A percentile compares a stretch with the other conserved stretches of the same genome.
Conservation (phyloP, 2,329 filamentous ascomycete species). For the Penicillium hordei region DNA sequence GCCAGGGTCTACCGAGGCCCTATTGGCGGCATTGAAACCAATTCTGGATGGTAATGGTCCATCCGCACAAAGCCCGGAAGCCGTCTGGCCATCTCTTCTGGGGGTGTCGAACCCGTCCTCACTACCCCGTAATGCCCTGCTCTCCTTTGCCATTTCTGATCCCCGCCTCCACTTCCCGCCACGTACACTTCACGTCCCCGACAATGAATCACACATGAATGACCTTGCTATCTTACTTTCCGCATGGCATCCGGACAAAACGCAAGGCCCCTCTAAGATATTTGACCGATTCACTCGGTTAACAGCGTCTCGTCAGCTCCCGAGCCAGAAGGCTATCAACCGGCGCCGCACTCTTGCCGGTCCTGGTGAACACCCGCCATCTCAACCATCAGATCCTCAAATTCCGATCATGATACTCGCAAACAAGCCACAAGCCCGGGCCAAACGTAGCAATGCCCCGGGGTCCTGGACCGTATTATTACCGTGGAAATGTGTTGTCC, state of each 20-base stretch:
- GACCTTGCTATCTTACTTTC: conserved; percentile 62
- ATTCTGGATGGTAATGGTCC: conserved; percentile 23
- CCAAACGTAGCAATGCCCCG: conserved; percentile 52
- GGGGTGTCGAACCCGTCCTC: conserved; percentile 66
- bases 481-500: conserved; percentile 84
- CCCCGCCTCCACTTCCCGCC: conserved; percentile 79
- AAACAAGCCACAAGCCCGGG: conserved; percentile 49
- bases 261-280: conserved; percentile 52
- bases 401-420: conserved; percentile 76
- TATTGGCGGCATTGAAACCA: conserved; percentile 67
- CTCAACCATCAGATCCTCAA: conserved; percentile 63
- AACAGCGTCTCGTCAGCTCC: conserved; percentile 64
- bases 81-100: conserved; percentile 44
- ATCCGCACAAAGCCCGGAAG: conserved; percentile 34
- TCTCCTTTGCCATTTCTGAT: conserved; percentile 74
- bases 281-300: conserved; percentile 69
- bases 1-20: conserved; percentile 74
- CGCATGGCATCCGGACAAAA: conserved; percentile 65
- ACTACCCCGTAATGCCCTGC: conserved; percentile 66
- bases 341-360: conserved; percentile 65
- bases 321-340: conserved; percentile 77
- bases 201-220: conserved; percentile 36
- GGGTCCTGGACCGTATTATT: conserved; percentile 80
- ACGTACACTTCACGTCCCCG: conserved; percentile 50
- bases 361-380: conserved; percentile 63